These are phyloP conservation scores for Lactifluus volemus DNA, from an alignment of 768 basidiomycete species.

Conservation along the genomic window DNA sequence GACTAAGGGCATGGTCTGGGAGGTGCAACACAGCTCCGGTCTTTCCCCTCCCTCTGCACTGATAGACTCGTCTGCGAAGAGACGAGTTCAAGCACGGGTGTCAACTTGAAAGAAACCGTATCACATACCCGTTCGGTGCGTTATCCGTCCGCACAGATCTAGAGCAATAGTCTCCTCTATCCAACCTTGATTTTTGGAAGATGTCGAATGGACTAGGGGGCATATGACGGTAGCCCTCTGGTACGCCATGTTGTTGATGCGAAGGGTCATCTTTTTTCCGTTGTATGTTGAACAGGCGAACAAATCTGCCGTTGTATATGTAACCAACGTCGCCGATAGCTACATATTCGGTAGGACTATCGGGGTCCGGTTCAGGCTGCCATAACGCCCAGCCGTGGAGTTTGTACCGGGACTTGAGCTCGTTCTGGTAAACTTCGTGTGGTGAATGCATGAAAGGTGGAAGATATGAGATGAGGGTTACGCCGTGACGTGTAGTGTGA, in stretches of 20 bases:
- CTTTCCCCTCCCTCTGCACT: neutral
- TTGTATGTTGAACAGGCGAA: constrained; percentile 12
- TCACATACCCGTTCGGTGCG: neutral
- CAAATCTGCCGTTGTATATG: constrained; percentile 12
- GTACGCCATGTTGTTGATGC: neutral
- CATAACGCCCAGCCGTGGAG: constrained; percentile 16
- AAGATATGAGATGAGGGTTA: too few relatives aligned
- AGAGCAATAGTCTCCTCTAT: neutral
- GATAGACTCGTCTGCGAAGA: neutral
- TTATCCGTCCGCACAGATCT: neutral
- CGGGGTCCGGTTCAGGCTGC: constrained; percentile 14
- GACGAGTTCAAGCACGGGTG: neutral
- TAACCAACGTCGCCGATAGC: constrained; percentile 19
- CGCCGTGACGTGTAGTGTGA: too few relatives aligned
- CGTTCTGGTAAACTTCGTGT: constrained; percentile 14
- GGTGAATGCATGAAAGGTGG: neutral
- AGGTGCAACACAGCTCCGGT: neutral
- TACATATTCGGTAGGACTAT: constrained; percentile 10
- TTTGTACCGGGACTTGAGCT: constrained; percentile 6
- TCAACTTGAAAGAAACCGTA: neutral
- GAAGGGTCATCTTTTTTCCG: neutral
- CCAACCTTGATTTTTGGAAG: neutral
- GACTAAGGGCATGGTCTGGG: neutral
- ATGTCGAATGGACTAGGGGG: neutral
- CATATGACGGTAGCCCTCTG: neutral